phyloP scores from a whole-genome alignment of 2,329 filamentous ascomycete genomes.

The Aspergillus transmontanensis region DNA sequence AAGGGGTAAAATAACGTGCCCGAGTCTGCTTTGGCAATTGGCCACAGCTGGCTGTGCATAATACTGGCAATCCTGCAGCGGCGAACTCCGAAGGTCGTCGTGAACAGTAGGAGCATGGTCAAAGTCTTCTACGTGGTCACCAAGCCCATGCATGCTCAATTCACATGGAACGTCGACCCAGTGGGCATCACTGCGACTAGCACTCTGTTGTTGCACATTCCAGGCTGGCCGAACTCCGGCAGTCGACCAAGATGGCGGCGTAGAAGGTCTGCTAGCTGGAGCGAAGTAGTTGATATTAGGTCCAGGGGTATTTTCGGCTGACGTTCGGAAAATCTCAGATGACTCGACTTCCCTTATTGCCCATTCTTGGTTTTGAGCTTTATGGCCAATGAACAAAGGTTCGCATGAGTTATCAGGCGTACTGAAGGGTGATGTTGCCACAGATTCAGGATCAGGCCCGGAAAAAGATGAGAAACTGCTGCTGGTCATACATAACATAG shows the following conservation, averaged over 20 bases:
- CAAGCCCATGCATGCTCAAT: background rate
- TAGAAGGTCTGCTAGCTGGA: background rate
- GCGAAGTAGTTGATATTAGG: conserved; percentile 7
- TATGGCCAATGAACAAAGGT: background rate
- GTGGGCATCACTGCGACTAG: background rate
- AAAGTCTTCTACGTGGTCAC: background rate
- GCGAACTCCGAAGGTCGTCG: conserved; percentile 7
- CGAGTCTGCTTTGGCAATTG: conserved; percentile 1
- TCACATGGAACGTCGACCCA: conserved; percentile 7
- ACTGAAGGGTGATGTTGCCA: conserved; percentile 10
- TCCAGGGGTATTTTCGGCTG: conserved; percentile 7
- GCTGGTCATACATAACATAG: conserved; percentile 5
- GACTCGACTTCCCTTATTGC: background rate
- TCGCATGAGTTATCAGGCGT: conserved; percentile 1
- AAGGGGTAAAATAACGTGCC: background rate
- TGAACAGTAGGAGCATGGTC: conserved; percentile 3
- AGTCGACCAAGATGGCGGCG: conserved; percentile 12
- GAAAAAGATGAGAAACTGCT: conserved; percentile 16
- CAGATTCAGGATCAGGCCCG: conserved; percentile 12
- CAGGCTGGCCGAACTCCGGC: conserved; percentile 5
- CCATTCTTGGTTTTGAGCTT: conserved; percentile 11
- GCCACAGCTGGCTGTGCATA: conserved; percentile 8
- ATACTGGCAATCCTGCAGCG: background rate
- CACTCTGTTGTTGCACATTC: conserved; percentile 6
- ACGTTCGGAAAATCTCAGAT: conserved; percentile 3